These are phyloP conservation scores for Kodamaea leandrae DNA, from an alignment of 805 yeast genomes.

Conservation along the genomic window DNA sequence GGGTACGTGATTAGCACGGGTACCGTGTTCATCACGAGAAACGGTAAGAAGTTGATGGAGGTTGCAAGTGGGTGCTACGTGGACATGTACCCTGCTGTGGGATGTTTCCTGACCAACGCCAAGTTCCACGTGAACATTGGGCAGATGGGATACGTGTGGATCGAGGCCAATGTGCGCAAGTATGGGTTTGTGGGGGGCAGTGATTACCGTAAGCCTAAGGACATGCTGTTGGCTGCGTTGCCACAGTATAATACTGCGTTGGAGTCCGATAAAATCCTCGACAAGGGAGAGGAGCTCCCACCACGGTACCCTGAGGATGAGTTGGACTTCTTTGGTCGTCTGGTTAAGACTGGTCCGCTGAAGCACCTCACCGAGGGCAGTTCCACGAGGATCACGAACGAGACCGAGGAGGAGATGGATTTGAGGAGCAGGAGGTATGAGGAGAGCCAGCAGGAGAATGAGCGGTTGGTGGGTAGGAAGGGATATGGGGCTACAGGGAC, in stretches of 20 bases:
- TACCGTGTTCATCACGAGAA: slow-evolving; percentile 51
- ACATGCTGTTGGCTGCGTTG: slow-evolving; percentile 37
- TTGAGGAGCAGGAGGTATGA: slow-evolving; percentile 33
- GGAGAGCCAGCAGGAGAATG: slow-evolving; percentile 11
- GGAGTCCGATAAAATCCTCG: slow-evolving; percentile 51
- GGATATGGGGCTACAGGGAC: slow-evolving; percentile 8
- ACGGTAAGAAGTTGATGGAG: slow-evolving; percentile 53
- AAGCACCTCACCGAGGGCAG: slow-evolving; percentile 13
- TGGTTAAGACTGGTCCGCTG: slow-evolving; percentile 30
- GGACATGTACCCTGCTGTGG: slow-evolving; percentile 54
- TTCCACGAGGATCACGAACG: slow-evolving; percentile 22
- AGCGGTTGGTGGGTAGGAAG: slow-evolving; percentile 6
- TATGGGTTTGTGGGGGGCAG: slow-evolving; percentile 54
- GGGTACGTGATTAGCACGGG: slow-evolving; percentile 51
- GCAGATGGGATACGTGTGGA: slow-evolving; percentile 47
- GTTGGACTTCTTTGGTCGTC: slow-evolving; percentile 57
- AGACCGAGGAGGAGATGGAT: slow-evolving; percentile 36
- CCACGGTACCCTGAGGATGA: slow-evolving; percentile 67
- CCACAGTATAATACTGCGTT: slow-evolving; percentile 30
- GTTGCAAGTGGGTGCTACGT: slow-evolving; percentile 47
- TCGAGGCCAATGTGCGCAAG: slow-evolving; percentile 51
- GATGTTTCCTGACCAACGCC: slow-evolving; percentile 45
- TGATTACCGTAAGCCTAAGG: slow-evolving; percentile 33
- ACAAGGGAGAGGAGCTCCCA: slow-evolving; percentile 70
- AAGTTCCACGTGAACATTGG: slow-evolving; percentile 44